phyloP scores from a whole-genome alignment of 306 rosid genomes.

The Castanopsis chinensis region DNA sequence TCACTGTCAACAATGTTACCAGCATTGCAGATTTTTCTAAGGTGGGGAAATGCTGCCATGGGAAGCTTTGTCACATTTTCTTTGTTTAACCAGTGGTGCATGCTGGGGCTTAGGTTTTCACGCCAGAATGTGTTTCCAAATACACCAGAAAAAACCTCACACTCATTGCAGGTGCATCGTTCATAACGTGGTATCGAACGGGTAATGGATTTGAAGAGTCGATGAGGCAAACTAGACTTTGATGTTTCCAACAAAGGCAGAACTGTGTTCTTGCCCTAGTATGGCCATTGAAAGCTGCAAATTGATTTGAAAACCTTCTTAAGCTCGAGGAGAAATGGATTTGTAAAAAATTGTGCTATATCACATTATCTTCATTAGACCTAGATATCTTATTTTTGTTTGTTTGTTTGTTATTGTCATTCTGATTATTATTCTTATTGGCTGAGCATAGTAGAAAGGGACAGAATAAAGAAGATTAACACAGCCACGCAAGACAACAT shows the following conservation, averaged over 20 bases:
- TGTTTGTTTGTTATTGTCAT: no score
- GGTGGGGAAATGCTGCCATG: slow-evolving; percentile 35
- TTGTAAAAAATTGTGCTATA: neutral
- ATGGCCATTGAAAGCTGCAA: slow-evolving; percentile 36
- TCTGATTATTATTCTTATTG: no score
- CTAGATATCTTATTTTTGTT: no score
- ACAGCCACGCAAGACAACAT: no score
- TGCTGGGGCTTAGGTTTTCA: slow-evolving; percentile 21
- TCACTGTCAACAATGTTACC: slow-evolving; percentile 26
- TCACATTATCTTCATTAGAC: neutral
- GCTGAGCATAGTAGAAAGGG: no score
- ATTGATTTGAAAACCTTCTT: neutral
- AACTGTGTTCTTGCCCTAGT: slow-evolving; percentile 27
- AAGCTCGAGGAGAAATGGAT: neutral
- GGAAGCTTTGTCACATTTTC: slow-evolving; percentile 28
- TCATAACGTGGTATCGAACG: slow-evolving; percentile 25
- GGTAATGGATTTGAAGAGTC: slow-evolving; percentile 23
- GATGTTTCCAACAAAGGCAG: slow-evolving; percentile 25
- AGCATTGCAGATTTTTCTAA: slow-evolving; percentile 25
- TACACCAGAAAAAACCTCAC: slow-evolving; percentile 34
- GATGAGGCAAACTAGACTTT: slow-evolving; percentile 17
- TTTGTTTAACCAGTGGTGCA: slow-evolving; percentile 32
- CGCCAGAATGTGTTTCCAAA: slow-evolving; percentile 36
- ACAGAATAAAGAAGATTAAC: no score
- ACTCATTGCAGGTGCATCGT: slow-evolving; percentile 35